Evolutionary conservation across 306 rosid genomes (phyloP).

Genomic region (Quercus alba): DNA sequence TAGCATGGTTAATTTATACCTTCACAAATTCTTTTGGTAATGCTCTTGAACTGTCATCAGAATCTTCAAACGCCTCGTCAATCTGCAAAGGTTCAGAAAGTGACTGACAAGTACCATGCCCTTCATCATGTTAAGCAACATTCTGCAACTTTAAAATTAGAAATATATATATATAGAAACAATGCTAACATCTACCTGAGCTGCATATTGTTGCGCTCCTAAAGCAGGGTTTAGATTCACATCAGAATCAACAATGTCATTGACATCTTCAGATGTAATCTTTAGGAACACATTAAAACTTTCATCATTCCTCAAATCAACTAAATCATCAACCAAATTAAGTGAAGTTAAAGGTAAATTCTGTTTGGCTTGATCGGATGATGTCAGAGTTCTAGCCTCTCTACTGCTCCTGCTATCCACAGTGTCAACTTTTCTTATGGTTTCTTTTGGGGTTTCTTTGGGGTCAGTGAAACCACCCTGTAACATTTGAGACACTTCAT

Average conservation of each 20-base stretch:
- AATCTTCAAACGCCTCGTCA: not conserved
- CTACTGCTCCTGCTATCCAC: not conserved
- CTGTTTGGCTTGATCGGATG: not conserved
- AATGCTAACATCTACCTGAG: slow-evolving; percentile 7
- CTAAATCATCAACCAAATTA: not conserved
- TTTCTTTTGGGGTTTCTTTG: not conserved
- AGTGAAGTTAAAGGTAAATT: slow-evolving; percentile 1
- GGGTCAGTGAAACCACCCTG: not conserved
- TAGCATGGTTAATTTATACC: not conserved
- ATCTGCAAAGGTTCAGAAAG: not conserved
- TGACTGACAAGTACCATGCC: not conserved
- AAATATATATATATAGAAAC: not conserved
- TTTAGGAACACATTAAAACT: not conserved
- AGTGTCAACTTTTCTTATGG: not conserved
- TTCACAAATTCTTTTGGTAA: not conserved
- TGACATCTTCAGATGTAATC: not conserved
- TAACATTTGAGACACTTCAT: not conserved
- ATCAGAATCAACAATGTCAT: not conserved
- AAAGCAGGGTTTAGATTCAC: slow-evolving; percentile 1
- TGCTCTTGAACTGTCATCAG: not conserved
- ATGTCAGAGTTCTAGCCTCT: not conserved
- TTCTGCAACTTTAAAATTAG: slow-evolving; percentile 5
- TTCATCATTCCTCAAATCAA: not conserved
- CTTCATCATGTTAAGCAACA: not conserved
- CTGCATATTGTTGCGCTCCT: not conserved